Evolutionary conservation across 1,139 yeast species (phyloP).

Genomic region (Geotrichum histeridarum): DNA sequence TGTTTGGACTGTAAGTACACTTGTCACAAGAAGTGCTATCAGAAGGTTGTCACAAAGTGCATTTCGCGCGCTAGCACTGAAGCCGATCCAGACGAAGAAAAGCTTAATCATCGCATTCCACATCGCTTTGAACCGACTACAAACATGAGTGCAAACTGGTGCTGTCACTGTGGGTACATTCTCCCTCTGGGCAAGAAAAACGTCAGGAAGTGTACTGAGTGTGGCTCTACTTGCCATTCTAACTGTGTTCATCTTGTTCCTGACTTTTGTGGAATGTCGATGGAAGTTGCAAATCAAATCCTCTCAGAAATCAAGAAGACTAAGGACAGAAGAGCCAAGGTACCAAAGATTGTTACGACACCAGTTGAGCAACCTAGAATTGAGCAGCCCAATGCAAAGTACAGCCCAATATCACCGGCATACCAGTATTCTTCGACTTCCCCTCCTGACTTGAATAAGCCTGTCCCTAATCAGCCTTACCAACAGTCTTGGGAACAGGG

Average conservation of each 20-base stretch:
- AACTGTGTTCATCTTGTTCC: constrained; percentile 93
- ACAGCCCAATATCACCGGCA: neutral
- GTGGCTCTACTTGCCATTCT: constrained; percentile 92
- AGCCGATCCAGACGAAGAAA: constrained; percentile 77
- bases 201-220: constrained; percentile 88
- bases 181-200: constrained; percentile 92
- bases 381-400: neutral
- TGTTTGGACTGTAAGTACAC: constrained; percentile 93
- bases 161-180: constrained; percentile 96
- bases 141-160: constrained; percentile 96
- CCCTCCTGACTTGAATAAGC: neutral
- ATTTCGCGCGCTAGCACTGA: constrained; percentile 87
- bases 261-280: constrained; percentile 96
- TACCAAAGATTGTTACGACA: neutral
- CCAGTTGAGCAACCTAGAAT: too few relatives aligned
- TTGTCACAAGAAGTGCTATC: constrained; percentile 91
- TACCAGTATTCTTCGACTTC: neutral
- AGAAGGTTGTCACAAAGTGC: constrained; percentile 91
- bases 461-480: neutral
- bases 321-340: constrained; percentile 45
- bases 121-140: constrained; percentile 88
- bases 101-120: constrained; percentile 91
- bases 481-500: neutral
- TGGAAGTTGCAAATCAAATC: constrained; percentile 92
- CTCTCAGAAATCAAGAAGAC: constrained; percentile 79